phyloP scores from a whole-genome alignment of 2,329 filamentous ascomycete species.

The Xylaria multiplex region DNA sequence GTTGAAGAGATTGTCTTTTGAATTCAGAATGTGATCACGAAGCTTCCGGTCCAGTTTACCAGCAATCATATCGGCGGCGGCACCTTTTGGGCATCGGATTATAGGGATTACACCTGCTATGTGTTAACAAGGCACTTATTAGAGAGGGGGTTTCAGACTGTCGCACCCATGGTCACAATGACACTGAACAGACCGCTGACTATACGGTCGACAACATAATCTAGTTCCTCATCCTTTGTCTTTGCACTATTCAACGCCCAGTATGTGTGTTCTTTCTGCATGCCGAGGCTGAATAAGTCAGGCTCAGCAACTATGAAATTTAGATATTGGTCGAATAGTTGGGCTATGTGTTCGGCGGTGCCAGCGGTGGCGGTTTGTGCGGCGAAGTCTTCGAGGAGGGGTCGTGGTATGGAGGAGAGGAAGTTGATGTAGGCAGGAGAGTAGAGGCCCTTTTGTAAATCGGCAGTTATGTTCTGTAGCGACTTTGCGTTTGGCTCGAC shows the following conservation, averaged over 20 bases:
- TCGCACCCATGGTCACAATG: slow-evolving; percentile 91
- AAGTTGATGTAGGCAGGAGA: slow-evolving; percentile 97
- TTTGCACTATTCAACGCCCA: slow-evolving; percentile 95
- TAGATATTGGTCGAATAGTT: slow-evolving; percentile 95
- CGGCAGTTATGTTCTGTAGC: slow-evolving; percentile 81
- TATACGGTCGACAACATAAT: slow-evolving; percentile 86
- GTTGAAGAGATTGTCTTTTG: slow-evolving; percentile 92
- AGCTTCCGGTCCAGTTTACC: slow-evolving; percentile 95
- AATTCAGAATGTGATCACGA: slow-evolving; percentile 95
- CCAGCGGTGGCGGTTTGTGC: slow-evolving; percentile 84
- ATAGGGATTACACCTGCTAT: slow-evolving; percentile 84
- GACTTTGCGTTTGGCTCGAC: slow-evolving; percentile 87
- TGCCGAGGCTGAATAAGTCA: slow-evolving; percentile 91
- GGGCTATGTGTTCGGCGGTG: slow-evolving; percentile 88
- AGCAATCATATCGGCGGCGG: slow-evolving; percentile 92
- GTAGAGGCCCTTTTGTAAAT: slow-evolving; percentile 88
- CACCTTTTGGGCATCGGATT: slow-evolving; percentile 91
- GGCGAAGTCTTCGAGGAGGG: slow-evolving; percentile 93
- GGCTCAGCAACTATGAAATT: slow-evolving; percentile 98
- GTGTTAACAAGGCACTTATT: slow-evolving; percentile 14
- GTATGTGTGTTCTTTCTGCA: slow-evolving; percentile 91
- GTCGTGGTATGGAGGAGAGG: slow-evolving; percentile 88
- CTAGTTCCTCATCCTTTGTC: slow-evolving; percentile 89
- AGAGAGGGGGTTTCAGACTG: slow-evolving; percentile 37
- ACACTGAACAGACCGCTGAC: slow-evolving; percentile 98